These are phyloP conservation scores for Entoloma clypeatum DNA, from an alignment of 1,284 basidiomycete species.

Conservation along the genomic window DNA sequence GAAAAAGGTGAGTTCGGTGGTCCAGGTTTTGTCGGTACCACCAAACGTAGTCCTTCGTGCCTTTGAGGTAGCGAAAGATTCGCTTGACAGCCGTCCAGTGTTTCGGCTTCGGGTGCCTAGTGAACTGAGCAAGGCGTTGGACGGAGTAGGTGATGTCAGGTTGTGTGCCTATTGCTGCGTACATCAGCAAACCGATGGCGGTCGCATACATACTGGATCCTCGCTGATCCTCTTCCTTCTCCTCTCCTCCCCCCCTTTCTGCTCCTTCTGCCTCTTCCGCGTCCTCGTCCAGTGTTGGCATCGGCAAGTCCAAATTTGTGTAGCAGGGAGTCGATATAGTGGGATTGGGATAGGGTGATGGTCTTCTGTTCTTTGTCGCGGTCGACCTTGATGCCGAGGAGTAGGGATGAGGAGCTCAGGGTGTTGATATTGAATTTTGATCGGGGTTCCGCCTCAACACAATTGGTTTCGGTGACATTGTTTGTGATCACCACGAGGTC, in stretches of 20 bases:
- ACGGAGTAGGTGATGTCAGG: slow-evolving; percentile 31
- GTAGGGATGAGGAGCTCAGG: slow-evolving; percentile 16
- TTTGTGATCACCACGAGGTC: slow-evolving; percentile 17
- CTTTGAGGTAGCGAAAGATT: slow-evolving; percentile 30
- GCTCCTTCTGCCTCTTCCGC: slow-evolving; percentile 5
- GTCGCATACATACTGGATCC: slow-evolving; percentile 13
- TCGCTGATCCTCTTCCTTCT: background rate
- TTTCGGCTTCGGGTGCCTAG: slow-evolving; percentile 18
- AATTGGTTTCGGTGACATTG: slow-evolving; percentile 1
- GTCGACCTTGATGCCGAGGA: slow-evolving; percentile 21
- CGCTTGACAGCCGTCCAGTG: slow-evolving; percentile 30
- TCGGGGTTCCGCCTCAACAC: slow-evolving; percentile 8
- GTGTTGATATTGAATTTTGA: slow-evolving; percentile 19
- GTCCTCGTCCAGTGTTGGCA: slow-evolving; percentile 23
- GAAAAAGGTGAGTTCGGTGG: slow-evolving; percentile 4
- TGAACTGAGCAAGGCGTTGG: slow-evolving; percentile 26
- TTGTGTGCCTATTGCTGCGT: slow-evolving; percentile 25
- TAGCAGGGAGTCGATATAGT: slow-evolving; percentile 12
- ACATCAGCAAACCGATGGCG: slow-evolving; percentile 29
- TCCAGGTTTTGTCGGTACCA: slow-evolving; percentile 4
- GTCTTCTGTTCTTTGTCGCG: slow-evolving; percentile 1
- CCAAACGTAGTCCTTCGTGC: slow-evolving; percentile 20
- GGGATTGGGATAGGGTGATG: slow-evolving; percentile 2
- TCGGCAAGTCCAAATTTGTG: slow-evolving; percentile 20
- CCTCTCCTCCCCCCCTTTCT: background rate